These are phyloP conservation scores for Colletotrichum theobromicola DNA, from an alignment of 2,329 filamentous ascomycete genomes.

Conservation along the genomic window DNA sequence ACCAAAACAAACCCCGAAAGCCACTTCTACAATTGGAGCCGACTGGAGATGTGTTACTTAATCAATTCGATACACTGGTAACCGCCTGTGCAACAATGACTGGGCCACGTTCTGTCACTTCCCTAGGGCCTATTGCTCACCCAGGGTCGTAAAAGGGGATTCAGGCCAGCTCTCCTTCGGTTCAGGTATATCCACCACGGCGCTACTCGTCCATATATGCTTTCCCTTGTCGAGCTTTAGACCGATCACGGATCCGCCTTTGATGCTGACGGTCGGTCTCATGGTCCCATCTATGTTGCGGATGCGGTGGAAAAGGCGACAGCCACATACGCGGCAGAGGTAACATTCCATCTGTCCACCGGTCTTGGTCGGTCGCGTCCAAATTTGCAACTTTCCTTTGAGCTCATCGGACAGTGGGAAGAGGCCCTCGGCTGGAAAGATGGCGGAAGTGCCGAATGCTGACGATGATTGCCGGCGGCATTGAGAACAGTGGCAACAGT, in stretches of 20 bases:
- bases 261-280: constrained; percentile 44
- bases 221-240: constrained; percentile 42
- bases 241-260: constrained; percentile 49
- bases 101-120: not conserved
- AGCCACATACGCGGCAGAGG: constrained; percentile 47
- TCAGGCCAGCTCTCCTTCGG: constrained; percentile 24
- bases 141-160: constrained; percentile 4
- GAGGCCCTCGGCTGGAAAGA: constrained; percentile 44
- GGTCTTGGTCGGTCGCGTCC: constrained; percentile 41
- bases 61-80: not conserved
- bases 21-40: fast-evolving
- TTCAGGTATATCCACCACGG: constrained; percentile 48
- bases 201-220: constrained; percentile 52
- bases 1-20: not conserved
- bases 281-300: constrained; percentile 41
- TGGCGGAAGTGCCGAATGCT: constrained; percentile 50
- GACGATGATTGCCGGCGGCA: constrained; percentile 50
- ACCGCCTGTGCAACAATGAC: not conserved
- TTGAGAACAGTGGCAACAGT: constrained; percentile 51
- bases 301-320: constrained; percentile 51
- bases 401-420: constrained; percentile 43
- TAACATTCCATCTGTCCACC: constrained; percentile 49
- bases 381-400: constrained; percentile 36
- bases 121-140: not conserved
- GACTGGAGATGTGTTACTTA: not conserved